Percentiles rank a stretch among this genome's conserved stretches.
Evolutionary conservation across 208 protist genomes (phyloP).

Genomic region (Wallacemonas sp.): DNA sequence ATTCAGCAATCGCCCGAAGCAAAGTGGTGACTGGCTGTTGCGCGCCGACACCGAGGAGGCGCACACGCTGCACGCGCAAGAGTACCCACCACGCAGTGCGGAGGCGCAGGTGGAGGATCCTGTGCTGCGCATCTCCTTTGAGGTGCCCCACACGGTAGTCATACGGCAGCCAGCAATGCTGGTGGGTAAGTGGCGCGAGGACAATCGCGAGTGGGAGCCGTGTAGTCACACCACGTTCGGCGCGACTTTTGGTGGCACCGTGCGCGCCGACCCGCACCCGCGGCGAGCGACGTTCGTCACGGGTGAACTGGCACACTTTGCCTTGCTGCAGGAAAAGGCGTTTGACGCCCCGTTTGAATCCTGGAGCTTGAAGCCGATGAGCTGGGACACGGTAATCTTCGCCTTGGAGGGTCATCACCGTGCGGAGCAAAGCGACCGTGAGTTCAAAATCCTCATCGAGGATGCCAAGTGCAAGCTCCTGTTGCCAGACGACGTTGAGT

Average conservation of each 20-base stretch:
- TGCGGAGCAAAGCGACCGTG: conserved; percentile 80
- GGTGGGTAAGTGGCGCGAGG: conserved; percentile 79
- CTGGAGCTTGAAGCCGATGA: conserved; percentile 77
- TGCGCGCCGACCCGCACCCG: conserved; percentile 25
- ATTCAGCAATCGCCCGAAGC: conserved; percentile 74
- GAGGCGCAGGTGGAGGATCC: conserved; percentile 64
- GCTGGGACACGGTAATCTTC: conserved; percentile 68
- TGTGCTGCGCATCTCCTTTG: conserved; percentile 80
- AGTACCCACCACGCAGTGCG: conserved; percentile 69
- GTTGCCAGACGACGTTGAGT: conserved; percentile 73
- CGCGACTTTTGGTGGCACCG: conserved; percentile 28
- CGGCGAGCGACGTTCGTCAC: conserved; percentile 68
- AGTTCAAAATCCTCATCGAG: conserved; percentile 82
- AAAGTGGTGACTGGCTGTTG: conserved; percentile 74
- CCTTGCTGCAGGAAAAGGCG: conserved; percentile 87
- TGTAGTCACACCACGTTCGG: conserved; percentile 74
- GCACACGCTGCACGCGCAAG: conserved; percentile 65
- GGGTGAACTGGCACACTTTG: conserved; percentile 79
- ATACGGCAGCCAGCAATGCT: conserved; percentile 81
- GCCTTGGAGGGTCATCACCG: conserved; percentile 74
- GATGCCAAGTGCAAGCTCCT: conserved; percentile 80
- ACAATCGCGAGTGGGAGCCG: conserved; percentile 73
- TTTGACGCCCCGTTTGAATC: conserved; percentile 90
- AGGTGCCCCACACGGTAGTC: conserved; percentile 76
- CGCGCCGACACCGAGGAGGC: conserved; percentile 66